phyloP scores from a whole-genome alignment of 139 green algal genomes.

The Chlamydomonas sphaeroides region DNA sequence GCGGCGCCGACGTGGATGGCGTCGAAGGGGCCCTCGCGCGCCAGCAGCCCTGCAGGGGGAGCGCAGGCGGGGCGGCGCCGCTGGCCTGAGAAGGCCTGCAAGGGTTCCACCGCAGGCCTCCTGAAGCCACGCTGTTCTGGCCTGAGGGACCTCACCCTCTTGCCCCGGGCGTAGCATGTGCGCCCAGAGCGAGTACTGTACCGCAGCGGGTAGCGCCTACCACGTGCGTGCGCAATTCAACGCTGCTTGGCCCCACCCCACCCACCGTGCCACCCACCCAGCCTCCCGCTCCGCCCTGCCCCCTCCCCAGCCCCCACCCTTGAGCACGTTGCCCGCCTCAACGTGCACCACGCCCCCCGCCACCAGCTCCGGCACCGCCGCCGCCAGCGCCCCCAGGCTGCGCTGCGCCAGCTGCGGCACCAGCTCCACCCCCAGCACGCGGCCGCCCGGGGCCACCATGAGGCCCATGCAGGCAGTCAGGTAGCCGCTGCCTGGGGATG shows the following conservation, averaged over 20 bases:
- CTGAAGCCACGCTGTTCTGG: too few species aligned
- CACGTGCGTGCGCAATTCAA: too few species aligned
- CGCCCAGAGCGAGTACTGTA: too few species aligned
- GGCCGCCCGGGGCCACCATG: slow-evolving; percentile 67
- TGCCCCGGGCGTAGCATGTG: too few species aligned
- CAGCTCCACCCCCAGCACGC: slow-evolving; percentile 77
- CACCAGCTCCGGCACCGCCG: slow-evolving; percentile 46
- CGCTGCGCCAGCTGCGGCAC: slow-evolving; percentile 32
- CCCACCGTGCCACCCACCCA: too few species aligned
- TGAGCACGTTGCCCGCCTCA: slow-evolving; percentile 47
- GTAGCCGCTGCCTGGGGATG: slow-evolving; percentile 70
- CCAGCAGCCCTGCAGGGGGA: slow-evolving; percentile 40
- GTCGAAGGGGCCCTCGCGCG: slow-evolving; percentile 74
- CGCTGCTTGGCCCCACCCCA: too few species aligned
- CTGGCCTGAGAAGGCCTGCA: too few species aligned
- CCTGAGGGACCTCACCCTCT: too few species aligned
- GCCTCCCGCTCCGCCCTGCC: neutral
- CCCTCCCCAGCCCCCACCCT: slow-evolving; percentile 12
- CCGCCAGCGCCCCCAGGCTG: slow-evolving; percentile 39
- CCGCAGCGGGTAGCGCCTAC: too few species aligned
- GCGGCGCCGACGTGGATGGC: slow-evolving; percentile 96
- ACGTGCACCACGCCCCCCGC: slow-evolving; percentile 16
- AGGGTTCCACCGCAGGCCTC: too few species aligned
- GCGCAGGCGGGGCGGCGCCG: too few species aligned
- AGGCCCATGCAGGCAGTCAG: slow-evolving; percentile 82